phyloP scores from a whole-genome alignment of 2,329 filamentous ascomycete species.

The Paracorniculantispora psalliotae region DNA sequence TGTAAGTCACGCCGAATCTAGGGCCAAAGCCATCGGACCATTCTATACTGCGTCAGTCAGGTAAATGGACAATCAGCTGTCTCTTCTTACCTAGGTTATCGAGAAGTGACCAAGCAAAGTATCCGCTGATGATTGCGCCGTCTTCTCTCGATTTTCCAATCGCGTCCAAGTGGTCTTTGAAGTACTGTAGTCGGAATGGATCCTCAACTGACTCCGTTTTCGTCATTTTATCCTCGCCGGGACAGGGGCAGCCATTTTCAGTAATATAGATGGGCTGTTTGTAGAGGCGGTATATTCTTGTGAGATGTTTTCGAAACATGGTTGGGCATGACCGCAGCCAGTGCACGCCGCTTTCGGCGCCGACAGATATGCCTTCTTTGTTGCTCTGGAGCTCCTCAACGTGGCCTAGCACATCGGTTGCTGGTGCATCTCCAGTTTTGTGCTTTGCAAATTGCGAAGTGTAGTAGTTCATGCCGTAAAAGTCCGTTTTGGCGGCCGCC shows the following conservation, averaged over 20 bases:
- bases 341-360: conserved; percentile 27
- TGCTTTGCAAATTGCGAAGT: conserved; percentile 32
- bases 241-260: conserved; percentile 32
- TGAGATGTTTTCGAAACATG: conserved; percentile 27
- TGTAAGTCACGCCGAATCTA: conserved; percentile 34
- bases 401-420: conserved; percentile 30
- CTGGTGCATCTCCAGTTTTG: conserved; percentile 18
- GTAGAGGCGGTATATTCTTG: conserved; percentile 22
- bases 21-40: conserved; percentile 36
- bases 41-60: conserved; percentile 16
- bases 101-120: conserved; percentile 32
- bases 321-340: conserved; percentile 30
- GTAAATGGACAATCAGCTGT: not conserved
- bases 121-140: conserved; percentile 23
- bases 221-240: conserved; percentile 30
- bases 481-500: conserved; percentile 23
- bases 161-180: conserved; percentile 33
- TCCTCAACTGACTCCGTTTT: conserved; percentile 32
- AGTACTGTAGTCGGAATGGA: conserved; percentile 32
- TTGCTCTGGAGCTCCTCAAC: conserved; percentile 29
- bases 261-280: conserved; percentile 26
- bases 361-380: conserved; percentile 24
- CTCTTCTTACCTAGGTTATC: conserved; percentile 31
- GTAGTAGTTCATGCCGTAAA: conserved; percentile 40
- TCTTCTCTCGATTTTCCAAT: conserved; percentile 27